Conservation (phyloP, 805 yeast species). For the Barnettozyma wickerhamii region DNA sequence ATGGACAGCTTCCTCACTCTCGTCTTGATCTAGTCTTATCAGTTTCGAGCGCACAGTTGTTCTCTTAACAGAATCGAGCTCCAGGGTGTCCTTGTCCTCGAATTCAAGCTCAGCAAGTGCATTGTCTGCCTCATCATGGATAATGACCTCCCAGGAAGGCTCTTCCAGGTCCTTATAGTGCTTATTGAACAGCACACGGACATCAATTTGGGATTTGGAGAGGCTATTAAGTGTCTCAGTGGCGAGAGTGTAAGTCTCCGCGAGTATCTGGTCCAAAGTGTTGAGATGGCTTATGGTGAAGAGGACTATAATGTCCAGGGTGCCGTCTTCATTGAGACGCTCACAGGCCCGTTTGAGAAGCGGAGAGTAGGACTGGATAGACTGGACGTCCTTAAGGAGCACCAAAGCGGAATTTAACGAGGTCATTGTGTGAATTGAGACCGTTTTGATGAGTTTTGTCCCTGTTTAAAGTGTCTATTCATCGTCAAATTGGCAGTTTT, state of each 20-base stretch:
- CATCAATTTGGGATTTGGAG: conserved; percentile 11
- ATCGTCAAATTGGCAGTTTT: too few species aligned
- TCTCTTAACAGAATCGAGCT: conserved; percentile 9
- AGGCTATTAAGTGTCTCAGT: conserved; percentile 12
- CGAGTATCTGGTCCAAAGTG: conserved; percentile 19
- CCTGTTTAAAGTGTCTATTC: too few species aligned
- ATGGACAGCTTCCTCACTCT: conserved; percentile 25
- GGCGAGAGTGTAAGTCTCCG: conserved; percentile 19
- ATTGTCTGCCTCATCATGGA: conserved; percentile 17
- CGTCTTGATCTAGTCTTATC: conserved; percentile 14
- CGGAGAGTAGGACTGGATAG: conserved; percentile 18
- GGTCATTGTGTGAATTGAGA: conserved; percentile 1
- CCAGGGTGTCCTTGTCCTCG: conserved; percentile 8
- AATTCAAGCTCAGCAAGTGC: conserved; percentile 9
- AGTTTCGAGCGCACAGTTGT: conserved; percentile 1
- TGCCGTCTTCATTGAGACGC: conserved; percentile 10
- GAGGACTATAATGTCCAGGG: conserved; percentile 20
- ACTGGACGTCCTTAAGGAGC: conserved; percentile 14
- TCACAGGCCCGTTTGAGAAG: conserved; percentile 17
- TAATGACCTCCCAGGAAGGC: conserved; percentile 19
- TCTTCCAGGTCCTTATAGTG: conserved; percentile 17
- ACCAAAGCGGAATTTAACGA: conserved; percentile 17
- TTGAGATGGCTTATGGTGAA: conserved; percentile 16
- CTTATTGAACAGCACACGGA: conserved; percentile 22
- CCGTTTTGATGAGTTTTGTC: too few species aligned